A percentile compares a stretch with the other conserved stretches of the same genome.
These are phyloP conservation scores for Camelina hispida DNA, from an alignment of 345 rosid species.

Conservation along the genomic window DNA sequence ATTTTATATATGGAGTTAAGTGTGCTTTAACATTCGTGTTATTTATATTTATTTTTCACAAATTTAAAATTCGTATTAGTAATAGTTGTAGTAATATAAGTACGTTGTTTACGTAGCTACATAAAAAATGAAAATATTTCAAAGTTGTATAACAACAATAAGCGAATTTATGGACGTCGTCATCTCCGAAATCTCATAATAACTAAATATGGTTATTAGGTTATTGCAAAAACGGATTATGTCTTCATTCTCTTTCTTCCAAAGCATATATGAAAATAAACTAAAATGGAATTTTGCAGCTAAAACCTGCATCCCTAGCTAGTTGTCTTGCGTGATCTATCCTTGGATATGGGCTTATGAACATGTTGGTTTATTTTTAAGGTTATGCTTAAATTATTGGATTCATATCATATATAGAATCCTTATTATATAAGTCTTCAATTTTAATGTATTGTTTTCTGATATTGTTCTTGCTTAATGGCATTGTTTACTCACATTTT, in stretches of 20 bases:
- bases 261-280: background rate
- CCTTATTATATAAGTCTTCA: background rate
- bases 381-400: slow-evolving; percentile 29
- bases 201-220: slow-evolving; percentile 31
- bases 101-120: background rate
- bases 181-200: slow-evolving; percentile 34
- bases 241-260: slow-evolving; percentile 35
- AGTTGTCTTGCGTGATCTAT: slow-evolving; percentile 53
- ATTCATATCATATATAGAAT: slow-evolving; percentile 1
- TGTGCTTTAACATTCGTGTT: background rate
- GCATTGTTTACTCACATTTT: background rate
- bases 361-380: slow-evolving; percentile 36
- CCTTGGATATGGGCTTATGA: slow-evolving; percentile 56
- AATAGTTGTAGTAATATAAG: background rate
- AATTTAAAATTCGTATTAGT: background rate
- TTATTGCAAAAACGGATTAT: slow-evolving; percentile 38
- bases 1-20: background rate
- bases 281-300: background rate
- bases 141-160: background rate
- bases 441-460: slow-evolving; percentile 8
- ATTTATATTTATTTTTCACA: background rate
- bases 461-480: background rate
- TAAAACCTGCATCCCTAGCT: slow-evolving; percentile 60
- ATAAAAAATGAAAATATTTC: background rate
- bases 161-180: background rate